Percentiles rank a stretch among this genome's conserved stretches.
These are phyloP conservation scores for Pseudophaeomoniella oleicola DNA, from an alignment of 2,329 filamentous ascomycete genomes.

Conservation along the genomic window DNA sequence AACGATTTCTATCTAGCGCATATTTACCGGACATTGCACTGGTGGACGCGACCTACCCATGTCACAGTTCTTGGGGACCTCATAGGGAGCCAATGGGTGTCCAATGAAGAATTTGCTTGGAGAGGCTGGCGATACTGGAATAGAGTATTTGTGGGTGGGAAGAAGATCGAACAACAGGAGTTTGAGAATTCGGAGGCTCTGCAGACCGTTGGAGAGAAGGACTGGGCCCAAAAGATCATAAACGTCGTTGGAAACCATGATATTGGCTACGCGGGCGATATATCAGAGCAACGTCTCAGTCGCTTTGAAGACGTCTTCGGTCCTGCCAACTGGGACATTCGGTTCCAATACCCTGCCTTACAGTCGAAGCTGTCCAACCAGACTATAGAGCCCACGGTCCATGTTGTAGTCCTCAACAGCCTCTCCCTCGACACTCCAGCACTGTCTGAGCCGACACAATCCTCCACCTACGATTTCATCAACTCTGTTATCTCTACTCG, in stretches of 20 bases:
- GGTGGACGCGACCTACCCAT: conserved; percentile 78
- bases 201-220: conserved; percentile 15
- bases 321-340: conserved; percentile 77
- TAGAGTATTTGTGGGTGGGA: conserved; percentile 55
- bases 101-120: conserved; percentile 64
- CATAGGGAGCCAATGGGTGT: conserved; percentile 89
- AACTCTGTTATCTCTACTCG: conserved; percentile 44
- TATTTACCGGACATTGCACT: conserved; percentile 69
- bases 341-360: conserved; percentile 46
- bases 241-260: conserved; percentile 94
- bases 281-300: conserved; percentile 57
- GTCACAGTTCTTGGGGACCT: conserved; percentile 81
- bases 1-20: conserved; percentile 94
- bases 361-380: conserved; percentile 14
- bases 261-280: conserved; percentile 86
- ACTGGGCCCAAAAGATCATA: conserved; percentile 66
- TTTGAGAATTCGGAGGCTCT: conserved; percentile 25
- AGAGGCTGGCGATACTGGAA: conserved; percentile 68
- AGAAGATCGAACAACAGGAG: conserved; percentile 40
- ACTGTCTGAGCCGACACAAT: conserved; percentile 50
- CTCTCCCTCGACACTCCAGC: conserved; percentile 88
- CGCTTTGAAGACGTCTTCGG: conserved; percentile 80
- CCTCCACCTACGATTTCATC: conserved; percentile 60
- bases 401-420: conserved; percentile 75
- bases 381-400: conserved; percentile 49